Conservation (phyloP, 306 rosid species). For the Quercus rubra region DNA sequence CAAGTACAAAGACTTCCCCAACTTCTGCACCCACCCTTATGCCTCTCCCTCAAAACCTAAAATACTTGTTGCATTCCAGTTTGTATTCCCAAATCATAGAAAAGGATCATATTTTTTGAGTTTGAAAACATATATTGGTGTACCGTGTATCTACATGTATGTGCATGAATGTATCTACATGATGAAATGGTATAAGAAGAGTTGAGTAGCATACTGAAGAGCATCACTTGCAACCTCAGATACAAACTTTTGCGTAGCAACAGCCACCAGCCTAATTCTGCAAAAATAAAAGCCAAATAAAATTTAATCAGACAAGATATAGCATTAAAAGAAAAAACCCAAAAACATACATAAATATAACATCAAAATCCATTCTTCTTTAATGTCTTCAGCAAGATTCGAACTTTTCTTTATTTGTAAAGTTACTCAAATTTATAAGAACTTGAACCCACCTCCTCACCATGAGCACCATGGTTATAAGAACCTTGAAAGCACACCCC, state of each 20-base stretch:
- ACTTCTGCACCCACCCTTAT: background rate
- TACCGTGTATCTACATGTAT: too few relatives aligned
- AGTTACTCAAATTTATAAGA: too few relatives aligned
- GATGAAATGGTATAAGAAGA: background rate
- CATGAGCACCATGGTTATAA: too few relatives aligned
- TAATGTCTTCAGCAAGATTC: too few relatives aligned
- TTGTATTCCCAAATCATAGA: background rate
- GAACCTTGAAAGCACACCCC: too few relatives aligned
- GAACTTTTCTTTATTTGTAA: too few relatives aligned
- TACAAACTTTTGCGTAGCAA: slow-evolving; percentile 87
- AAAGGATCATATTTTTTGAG: background rate
- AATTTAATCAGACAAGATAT: slow-evolving; percentile 2
- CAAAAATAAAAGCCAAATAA: background rate
- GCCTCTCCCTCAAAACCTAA: background rate
- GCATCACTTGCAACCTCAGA: slow-evolving; percentile 80
- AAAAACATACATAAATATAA: background rate
- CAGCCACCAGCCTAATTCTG: slow-evolving; percentile 84
- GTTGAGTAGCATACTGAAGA: slow-evolving; percentile 48
- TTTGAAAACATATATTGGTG: too few relatives aligned
- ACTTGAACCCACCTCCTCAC: too few relatives aligned
- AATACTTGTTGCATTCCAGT: background rate
- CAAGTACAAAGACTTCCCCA: background rate
- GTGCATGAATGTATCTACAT: background rate
- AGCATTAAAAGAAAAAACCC: background rate
- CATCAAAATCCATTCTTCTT: background rate